Evolutionary conservation across 2,329 filamentous ascomycete genomes (phyloP).

Genomic region (Phaeophleospora eucalypticola): DNA sequence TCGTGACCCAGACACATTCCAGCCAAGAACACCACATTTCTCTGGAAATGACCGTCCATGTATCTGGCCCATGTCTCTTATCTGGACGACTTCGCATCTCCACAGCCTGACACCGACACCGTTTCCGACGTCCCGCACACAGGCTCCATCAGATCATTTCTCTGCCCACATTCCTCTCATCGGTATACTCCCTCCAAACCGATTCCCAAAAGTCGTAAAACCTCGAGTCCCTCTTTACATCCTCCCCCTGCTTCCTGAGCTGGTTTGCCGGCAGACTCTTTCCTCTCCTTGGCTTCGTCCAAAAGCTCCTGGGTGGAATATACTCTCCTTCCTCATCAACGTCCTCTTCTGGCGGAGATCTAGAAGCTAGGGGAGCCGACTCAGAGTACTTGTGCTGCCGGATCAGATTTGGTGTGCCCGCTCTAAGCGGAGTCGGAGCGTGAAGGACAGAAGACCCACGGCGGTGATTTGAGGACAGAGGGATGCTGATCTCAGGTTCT

Average conservation of each 20-base stretch:
- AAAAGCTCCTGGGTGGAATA: conserved; percentile 10
- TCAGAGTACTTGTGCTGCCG: conserved; percentile 1
- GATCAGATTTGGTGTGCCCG: conserved; percentile 7
- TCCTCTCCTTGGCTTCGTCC: conserved; percentile 4
- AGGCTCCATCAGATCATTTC: no score
- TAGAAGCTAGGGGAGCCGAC: neutral
- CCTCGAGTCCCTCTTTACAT: conserved; percentile 15
- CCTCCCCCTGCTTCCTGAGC: neutral
- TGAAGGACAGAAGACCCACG: conserved; percentile 2
- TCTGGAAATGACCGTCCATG: no score
- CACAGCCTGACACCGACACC: no score
- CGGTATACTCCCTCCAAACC: conserved; percentile 18
- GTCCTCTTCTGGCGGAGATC: neutral
- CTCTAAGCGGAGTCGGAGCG: conserved; percentile 4
- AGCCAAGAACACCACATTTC: no score
- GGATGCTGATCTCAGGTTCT: neutral
- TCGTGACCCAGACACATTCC: no score
- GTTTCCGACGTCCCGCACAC: no score
- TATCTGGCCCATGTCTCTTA: no score
- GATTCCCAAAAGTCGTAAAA: conserved; percentile 27
- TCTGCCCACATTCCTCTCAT: no score
- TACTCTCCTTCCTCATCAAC: conserved; percentile 8
- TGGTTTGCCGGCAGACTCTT: conserved; percentile 5
- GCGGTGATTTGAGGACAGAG: neutral
- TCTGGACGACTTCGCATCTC: no score